Base-by-base conservation (phyloP, 805 yeast species). In the Hanseniaspora pseudoguilliermondii region DNA sequence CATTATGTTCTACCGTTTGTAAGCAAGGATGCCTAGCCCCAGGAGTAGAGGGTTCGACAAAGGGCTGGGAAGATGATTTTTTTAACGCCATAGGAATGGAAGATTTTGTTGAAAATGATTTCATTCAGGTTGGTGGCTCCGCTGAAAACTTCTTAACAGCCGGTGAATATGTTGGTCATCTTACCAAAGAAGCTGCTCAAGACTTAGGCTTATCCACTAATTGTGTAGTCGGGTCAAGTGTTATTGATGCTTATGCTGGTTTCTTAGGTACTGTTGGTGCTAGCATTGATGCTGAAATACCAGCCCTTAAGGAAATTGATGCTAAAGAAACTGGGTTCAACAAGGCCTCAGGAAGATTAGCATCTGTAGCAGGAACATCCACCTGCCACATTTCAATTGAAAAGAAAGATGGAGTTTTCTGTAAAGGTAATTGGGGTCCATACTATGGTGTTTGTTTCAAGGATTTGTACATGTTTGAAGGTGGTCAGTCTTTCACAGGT, bases 211-310 rank as follows among this genome's bases (percentile, higher is more conserved):
- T 93, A 59, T 78, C 93, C 10, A 77, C 84, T 23, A 75, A 76
- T 53, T 85, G 95, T 70, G 79, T 81, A 35, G 97, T 93, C 43
- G 97, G 96, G 8, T 83, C 95, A 0, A 97, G 96, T 65, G 95
- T 93, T 40, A 93, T 93, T 66, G 98, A 93, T 68, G 97, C 97
- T 6, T 93, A 93, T 66, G 95, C 97, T 4, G 98, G 98, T 47
- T 93, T 97, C 97, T 80, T 93, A 56, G 98, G 98, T 57, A 93
- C 97, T 1, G 96, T 91, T 58, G 98, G 97, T 29, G 95, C 95
- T 1, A 81, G 82, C 61, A 82, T 88, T 5, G 86, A 84, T 60
- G 65, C 71, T 5, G 66, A 75, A 34, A 75, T 82, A 55, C 79
- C 80, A 0, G 70, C 71, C n/a, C 70, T 76, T 59, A 73, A 72